phyloP scores from a whole-genome alignment of 306 rosid species.

The Cotoneaster glaucophyllus region DNA sequence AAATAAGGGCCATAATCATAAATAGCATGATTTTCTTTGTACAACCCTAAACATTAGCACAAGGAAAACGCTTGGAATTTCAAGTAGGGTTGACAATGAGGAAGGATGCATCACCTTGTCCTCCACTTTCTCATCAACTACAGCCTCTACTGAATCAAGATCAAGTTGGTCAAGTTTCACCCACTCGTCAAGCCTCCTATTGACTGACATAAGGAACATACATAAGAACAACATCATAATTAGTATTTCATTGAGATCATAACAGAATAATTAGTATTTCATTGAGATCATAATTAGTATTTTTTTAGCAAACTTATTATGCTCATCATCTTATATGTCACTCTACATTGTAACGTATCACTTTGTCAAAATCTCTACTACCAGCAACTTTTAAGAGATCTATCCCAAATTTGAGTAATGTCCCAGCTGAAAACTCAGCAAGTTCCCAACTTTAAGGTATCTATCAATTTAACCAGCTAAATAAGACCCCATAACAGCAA shows the following conservation, averaged over 20 bases:
- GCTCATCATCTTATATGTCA: neutral
- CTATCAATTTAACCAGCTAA: neutral
- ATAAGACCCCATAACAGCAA: neutral
- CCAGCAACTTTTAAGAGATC: neutral
- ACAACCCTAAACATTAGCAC: neutral
- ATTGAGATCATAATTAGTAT: neutral
- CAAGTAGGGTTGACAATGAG: neutral
- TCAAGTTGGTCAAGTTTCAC: slow-evolving; percentile 97
- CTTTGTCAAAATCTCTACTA: neutral
- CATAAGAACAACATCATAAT: neutral
- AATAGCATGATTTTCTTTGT: neutral
- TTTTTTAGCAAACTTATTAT: neutral
- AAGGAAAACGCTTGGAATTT: neutral
- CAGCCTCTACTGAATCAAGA: slow-evolving; percentile 89
- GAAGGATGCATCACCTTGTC: slow-evolving; percentile 59
- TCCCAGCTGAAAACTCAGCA: neutral
- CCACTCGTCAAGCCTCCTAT: slow-evolving; percentile 99
- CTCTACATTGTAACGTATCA: neutral
- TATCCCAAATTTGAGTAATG: neutral
- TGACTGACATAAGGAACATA: slow-evolving; percentile 43
- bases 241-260: neutral
- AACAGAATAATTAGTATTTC: neutral
- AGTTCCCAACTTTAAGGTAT: neutral
- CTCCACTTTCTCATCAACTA: slow-evolving; percentile 99
- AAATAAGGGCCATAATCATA: neutral